Evolutionary conservation across 2,329 filamentous ascomycete genomes (phyloP), one percentile per base, ranked within the genome.

Genomic region (Monascus ruber): DNA sequence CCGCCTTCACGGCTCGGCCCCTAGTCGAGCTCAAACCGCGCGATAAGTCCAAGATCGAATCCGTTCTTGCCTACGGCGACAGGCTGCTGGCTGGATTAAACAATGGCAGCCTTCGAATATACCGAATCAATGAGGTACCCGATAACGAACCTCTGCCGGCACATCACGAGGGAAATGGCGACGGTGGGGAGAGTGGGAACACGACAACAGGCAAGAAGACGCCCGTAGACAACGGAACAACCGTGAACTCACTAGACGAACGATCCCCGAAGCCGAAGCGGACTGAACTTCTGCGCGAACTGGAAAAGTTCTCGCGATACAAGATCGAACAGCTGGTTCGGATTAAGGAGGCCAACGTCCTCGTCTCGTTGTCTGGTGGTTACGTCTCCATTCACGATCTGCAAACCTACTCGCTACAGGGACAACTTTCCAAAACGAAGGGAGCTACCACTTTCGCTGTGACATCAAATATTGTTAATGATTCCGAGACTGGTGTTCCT

Each of bases 31-130:
- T 98, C 56, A 88, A 84, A 69, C 80, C 81, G 64, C 82, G 85
- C 64, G 89, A 96, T 77, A 95, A 93, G 72, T 93, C 85, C 49
- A 91, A 83, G 72, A 94, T 98, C 66, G 91, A 98, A 68, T 91
- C 85, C 36, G 85, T 98, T 50, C 74, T 96, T 35, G 85, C 89
- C 45, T 85, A 94, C 65, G 87, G 88, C 58, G 91, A 98, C 60
- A 80, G 88, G 46, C 75, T 98, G 29, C 76, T 98, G 39, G 87
- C 95, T 42, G 91, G 91, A 40, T 73, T 98, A 47, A 94, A 85
- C 64, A 93, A 83, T 31, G 91, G 91, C 53, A 80, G 77, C 44
- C 74, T 98, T 42, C 83, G 88, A 47, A 80, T 98, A 58, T 96
- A 95, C 69, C 82, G 89, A 44, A 73, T 96, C 47, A 94, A 94